Conservation (phyloP, 805 yeast species). For the Saccharomycopsis sp. region DNA sequence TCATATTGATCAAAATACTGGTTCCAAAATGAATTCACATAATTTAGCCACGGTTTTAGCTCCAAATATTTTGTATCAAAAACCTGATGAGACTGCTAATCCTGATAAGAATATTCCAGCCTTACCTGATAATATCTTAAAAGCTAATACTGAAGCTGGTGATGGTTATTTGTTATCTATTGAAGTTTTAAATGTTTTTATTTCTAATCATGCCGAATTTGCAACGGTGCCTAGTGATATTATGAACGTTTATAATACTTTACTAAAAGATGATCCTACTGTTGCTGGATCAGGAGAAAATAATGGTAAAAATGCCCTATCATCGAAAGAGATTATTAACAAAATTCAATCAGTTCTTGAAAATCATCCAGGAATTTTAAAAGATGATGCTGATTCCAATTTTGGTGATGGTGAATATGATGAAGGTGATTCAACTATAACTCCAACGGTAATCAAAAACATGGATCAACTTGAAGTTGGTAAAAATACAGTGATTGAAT, state of each 20-base stretch:
- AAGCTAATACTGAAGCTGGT: conserved; percentile 28
- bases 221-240: conserved; percentile 66
- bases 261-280: conserved; percentile 20
- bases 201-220: conserved; percentile 71
- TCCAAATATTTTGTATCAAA: conserved; percentile 74
- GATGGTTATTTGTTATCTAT: conserved; percentile 81
- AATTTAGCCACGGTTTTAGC: conserved; percentile 92
- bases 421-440: too few relatives aligned
- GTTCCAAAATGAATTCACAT: conserved; percentile 93
- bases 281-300: conserved; percentile 1
- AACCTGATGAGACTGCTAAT: conserved; percentile 26
- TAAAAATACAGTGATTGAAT: too few relatives aligned
- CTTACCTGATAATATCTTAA: conserved; percentile 2
- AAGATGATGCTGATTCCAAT: conserved; percentile 1
- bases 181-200: conserved; percentile 78
- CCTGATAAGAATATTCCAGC: conserved; percentile 28
- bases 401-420: too few relatives aligned
- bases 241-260: conserved; percentile 28
- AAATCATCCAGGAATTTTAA: conserved; percentile 19
- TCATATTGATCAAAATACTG: conserved; percentile 79
- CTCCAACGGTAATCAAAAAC: too few relatives aligned
- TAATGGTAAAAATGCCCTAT: conserved; percentile 18
- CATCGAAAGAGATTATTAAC: conserved; percentile 31
- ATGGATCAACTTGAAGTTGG: too few relatives aligned
- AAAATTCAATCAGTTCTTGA: conserved; percentile 25